phyloP scores from a whole-genome alignment of 805 yeast genomes.

The Saturnispora zaruensis region DNA sequence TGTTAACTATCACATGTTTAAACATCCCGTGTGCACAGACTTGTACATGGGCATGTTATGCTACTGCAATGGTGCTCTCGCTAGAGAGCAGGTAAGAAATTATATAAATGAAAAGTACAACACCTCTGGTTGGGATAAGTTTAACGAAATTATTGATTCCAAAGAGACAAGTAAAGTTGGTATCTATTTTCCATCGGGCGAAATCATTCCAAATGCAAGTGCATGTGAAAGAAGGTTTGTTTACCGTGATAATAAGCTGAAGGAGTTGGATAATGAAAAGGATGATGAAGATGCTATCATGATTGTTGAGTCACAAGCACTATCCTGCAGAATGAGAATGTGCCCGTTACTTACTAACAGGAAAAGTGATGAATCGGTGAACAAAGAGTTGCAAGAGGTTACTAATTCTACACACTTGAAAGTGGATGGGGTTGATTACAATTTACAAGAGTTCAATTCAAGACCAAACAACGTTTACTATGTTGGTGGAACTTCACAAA shows the following conservation, averaged over 20 bases:
- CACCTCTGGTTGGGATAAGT: constrained; percentile 45
- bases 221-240: constrained; percentile 52
- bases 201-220: constrained; percentile 75
- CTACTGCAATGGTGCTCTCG: constrained; percentile 84
- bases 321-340: constrained; percentile 72
- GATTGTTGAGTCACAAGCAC: constrained; percentile 80
- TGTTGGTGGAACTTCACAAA: constrained; percentile 85
- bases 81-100: constrained; percentile 71
- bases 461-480: constrained; percentile 64
- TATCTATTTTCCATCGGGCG: constrained; percentile 81
- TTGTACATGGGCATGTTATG: constrained; percentile 94
- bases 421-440: constrained; percentile 40
- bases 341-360: constrained; percentile 53
- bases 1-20: constrained; percentile 74
- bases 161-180: constrained; percentile 43
- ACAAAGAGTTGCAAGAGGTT: constrained; percentile 1
- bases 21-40: constrained; percentile 70
- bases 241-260: constrained; percentile 17
- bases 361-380: constrained; percentile 5
- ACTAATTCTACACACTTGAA: not conserved
- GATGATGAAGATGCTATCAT: constrained; percentile 61
- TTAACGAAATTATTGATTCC: constrained; percentile 46
- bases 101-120: constrained; percentile 40
- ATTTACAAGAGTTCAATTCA: constrained; percentile 34
- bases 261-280: constrained; percentile 32